These are phyloP conservation scores for Stephania japonica DNA, from an alignment of 164 flowering plant species.

Conservation along the genomic window DNA sequence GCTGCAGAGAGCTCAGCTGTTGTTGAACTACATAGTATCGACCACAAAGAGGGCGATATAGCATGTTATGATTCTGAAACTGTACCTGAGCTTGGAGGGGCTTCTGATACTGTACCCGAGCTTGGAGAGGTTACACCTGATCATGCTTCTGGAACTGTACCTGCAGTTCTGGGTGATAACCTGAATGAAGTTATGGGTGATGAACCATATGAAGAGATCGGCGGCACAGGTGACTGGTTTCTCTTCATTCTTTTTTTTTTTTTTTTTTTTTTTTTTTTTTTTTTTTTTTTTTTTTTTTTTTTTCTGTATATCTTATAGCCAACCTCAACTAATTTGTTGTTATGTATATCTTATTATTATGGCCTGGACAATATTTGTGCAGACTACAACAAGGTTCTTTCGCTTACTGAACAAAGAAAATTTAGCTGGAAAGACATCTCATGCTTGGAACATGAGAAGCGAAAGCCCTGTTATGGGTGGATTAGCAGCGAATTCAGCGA, in stretches of 20 bases:
- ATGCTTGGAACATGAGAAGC: background rate
- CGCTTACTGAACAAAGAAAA: background rate
- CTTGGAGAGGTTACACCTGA: background rate
- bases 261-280: background rate
- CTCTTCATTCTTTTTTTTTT: background rate
- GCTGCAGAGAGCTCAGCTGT: background rate
- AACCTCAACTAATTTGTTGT: too few relatives aligned
- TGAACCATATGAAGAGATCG: background rate
- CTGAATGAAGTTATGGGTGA: background rate
- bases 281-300: too few relatives aligned
- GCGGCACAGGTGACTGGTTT: conserved; percentile 3
- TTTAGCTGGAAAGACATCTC: conserved; percentile 1
- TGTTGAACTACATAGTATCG: background rate
- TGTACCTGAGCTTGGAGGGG: background rate
- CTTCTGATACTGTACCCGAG: background rate
- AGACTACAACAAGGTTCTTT: background rate
- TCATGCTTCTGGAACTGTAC: background rate
- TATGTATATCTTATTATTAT: background rate
- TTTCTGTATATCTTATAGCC: too few relatives aligned
- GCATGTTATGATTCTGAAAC: background rate
- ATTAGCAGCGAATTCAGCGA: conserved; percentile 18
- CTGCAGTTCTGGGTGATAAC: background rate
- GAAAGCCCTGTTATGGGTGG: conserved; percentile 36
- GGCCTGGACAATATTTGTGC: background rate
- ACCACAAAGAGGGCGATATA: background rate